Evolutionary conservation across 345 rosid species (phyloP).

Genomic region (Syzygium oleosum): DNA sequence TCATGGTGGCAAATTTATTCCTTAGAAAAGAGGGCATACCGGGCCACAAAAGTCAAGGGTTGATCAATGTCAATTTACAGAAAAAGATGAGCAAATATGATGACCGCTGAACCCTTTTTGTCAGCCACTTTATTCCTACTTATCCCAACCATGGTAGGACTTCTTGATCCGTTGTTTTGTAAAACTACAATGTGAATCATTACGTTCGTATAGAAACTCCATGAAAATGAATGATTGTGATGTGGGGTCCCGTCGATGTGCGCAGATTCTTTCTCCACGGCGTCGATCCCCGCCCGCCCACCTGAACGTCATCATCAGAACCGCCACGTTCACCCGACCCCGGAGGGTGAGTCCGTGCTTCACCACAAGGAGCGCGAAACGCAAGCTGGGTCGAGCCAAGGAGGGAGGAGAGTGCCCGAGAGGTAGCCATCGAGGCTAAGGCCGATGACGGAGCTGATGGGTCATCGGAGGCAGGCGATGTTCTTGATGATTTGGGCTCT

Average conservation of each 20-base stretch:
- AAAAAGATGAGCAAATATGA: neutral
- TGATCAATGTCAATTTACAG: neutral
- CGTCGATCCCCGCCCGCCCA: too few species aligned
- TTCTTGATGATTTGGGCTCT: neutral
- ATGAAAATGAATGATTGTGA: neutral
- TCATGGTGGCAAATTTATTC: neutral
- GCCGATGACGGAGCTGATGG: neutral
- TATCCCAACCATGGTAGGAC: neutral
- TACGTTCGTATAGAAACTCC: neutral
- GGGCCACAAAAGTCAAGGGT: neutral
- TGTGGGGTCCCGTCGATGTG: neutral
- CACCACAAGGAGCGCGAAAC: rapidly evolving
- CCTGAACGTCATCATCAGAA: too few species aligned
- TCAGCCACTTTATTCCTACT: neutral
- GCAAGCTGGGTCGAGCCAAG: neutral
- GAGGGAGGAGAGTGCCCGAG: neutral
- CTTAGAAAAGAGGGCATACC: neutral
- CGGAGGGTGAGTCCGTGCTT: neutral
- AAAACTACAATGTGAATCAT: neutral
- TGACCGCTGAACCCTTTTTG: neutral
- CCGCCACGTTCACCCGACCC: too few species aligned
- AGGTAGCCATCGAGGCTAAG: neutral
- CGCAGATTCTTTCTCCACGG: too few species aligned
- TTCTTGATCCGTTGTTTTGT: neutral
- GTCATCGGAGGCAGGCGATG: neutral